Evolutionary conservation across 805 yeast genomes (phyloP), one percentile per base, ranked within the genome.

Genomic region (Komagataella kurtzmanii): DNA sequence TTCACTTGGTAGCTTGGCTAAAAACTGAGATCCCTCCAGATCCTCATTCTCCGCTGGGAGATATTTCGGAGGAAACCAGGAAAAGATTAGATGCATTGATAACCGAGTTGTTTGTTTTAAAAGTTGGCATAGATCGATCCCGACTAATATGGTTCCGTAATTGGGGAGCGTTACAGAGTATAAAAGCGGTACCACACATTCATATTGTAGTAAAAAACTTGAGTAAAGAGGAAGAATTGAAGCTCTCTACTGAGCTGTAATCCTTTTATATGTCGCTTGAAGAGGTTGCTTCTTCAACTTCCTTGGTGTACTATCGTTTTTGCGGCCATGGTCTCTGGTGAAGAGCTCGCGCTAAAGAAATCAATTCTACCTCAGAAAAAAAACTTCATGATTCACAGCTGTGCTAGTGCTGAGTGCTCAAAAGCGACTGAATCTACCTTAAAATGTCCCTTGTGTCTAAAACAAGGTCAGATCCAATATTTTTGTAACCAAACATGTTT

Each of bases 401-500:
- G 40, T 30, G 40, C 40, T 3, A 30, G 96, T 21, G 79, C 86
- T 18, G 86, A 80, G 59, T 93, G 99, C 71, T 93, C 93, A 18
- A 89, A 88, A 59, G 76, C 74, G 44, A 89, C 96, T 12, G 71
- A 71, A 3, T 84, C 95, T 18, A 67, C 74, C 46, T 72, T 93
- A 57, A 89, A 89, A 64, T 93, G 99, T 66, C 99, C 99, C 0
- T 73, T 90, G 14, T 93, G 99, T 67, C 68, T 93, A 55, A 90
- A 93, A 62, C 75, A 74, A 54, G 87, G 81, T 14, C 58, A 78
- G 49, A 71, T 74, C 45, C 71, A 78, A 49, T 75, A 75, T 17
- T 93, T 91, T 67, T 93, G 99, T 70, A 76, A 81, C 61, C 96
- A 90, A 57, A 68, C 69, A 1, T 91, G 99, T 66, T 91, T 88